Percentiles rank a stretch among this genome's conserved stretches.
phyloP scores from a whole-genome alignment of 352 stramenopile genomes.

The Phytophthora podocarpi region DNA sequence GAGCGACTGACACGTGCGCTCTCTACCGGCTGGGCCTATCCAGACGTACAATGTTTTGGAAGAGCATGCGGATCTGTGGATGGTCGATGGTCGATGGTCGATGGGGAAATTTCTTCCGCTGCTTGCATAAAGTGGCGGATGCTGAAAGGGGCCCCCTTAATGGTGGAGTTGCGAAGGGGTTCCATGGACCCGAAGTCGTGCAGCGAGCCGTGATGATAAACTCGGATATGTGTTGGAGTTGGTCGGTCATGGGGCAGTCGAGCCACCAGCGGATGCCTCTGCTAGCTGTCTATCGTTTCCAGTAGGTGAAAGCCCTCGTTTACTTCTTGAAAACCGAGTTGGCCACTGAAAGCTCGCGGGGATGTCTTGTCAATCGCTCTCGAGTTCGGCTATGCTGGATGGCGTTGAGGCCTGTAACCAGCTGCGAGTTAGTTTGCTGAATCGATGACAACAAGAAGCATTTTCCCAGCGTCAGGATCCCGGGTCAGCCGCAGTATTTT shows the following conservation, averaged over 20 bases:
- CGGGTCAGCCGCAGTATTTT: background rate
- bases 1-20: background rate
- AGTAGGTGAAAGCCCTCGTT: too few species aligned
- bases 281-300: too few species aligned
- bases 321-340: background rate
- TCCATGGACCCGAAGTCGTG: too few species aligned
- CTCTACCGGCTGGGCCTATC: background rate
- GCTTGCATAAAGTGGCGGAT: too few species aligned
- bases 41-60: background rate
- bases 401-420: background rate
- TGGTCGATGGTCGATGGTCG: too few species aligned
- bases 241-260: too few species aligned
- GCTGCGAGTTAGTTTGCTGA: background rate
- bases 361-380: background rate
- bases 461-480: background rate
- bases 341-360: conserved; percentile 6
- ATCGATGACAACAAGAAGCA: background rate
- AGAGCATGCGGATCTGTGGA: conserved; percentile 15
- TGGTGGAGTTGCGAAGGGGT: too few species aligned
- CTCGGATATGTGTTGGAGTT: too few species aligned
- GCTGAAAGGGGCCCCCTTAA: too few species aligned
- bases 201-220: too few species aligned
- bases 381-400: background rate
- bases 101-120: too few species aligned
- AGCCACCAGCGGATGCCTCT: too few species aligned